Evolutionary conservation across 805 yeast species (phyloP), one percentile per base, ranked within the genome.

Genomic region (Starmerella stellata): DNA sequence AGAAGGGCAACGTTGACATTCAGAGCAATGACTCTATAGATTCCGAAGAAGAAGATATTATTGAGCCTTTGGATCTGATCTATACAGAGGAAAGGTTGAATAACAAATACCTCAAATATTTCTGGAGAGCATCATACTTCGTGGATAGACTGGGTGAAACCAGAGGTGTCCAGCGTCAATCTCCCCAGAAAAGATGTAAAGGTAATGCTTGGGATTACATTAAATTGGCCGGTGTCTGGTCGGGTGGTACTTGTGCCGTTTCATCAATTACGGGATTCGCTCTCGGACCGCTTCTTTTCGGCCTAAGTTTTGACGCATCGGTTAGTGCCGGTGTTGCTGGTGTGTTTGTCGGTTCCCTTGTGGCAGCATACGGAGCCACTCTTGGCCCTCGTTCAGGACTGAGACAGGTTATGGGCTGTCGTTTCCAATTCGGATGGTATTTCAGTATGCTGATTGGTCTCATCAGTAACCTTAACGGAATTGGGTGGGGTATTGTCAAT

Each of bases 401-500:
- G 45, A 64, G 95, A 51, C 93, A 82, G 52, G 78, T 82, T 83
- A 85, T 81, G 8, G 68, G 79, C 18, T 76, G 83, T 1, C 64
- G 93, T 44, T 80, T 67, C 48, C 60, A 80, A 35, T 82, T 81
- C 54, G 95, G 95, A 1, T 76, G 85, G 74, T 78, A 77, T 75
- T 72, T 75, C 47, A 83, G 82, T 30, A 76, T 78, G 55, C 61
- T 80, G 39, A 78, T 80, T 35, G 74, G 81, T 4, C 55, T 82
- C 31, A 70, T 78, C 29, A 69, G 80, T 34, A 72, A 78, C 41
- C 56, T 78, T 32, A 92, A 93, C 36, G 76, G 77, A 14, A 55
- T 79, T 49, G 94, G 94, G n/a, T 82, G 94, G 94, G 72, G 87
- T n/a, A 75, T 82, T 27, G 83, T 81, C n/a, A 81, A 80, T 53